Base-by-base conservation (phyloP, 306 rosid species). In the Trichosanthes cucumerina region DNA sequence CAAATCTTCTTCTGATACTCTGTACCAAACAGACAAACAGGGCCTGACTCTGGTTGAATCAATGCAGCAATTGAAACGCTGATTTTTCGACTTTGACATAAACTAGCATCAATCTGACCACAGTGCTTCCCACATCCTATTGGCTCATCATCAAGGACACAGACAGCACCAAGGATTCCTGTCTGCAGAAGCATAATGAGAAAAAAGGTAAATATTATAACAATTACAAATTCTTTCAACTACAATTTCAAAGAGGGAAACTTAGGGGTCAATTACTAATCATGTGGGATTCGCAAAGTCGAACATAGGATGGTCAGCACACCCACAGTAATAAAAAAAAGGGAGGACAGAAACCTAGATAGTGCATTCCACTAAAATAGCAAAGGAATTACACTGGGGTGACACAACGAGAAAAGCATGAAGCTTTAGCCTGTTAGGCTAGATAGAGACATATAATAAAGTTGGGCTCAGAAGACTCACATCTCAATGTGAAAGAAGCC, bases 11-110 rank as follows among this genome's bases (percentile, higher is more conserved):
- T 89, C 88, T 89, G 91, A 88, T 88, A 96, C 87, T 96, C 99
- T 0, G 98, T 92, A 75, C 99, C 99, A 80, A 92, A 84, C 8
- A 96, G 91, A 84, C 99, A 96, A 85, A 96, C 93, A 28, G 99
- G 99, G 65, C 99, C 98, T 44, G 99, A 96, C 81, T 92, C 98
- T 1, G 99, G 99, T 78, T 96, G 99, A 84, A 96, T 90, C 93
- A 96, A 86, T 85, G 88, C 90, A 19, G 99, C 90, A 79, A 92
- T 75, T 21, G 99, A 96, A 82, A 92, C 89, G 80, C 90, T 91
- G 73, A 96, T 81, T 79, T 96, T 96, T 79, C 83, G 92, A 83
- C 93, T 92, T 85, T 80, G 93, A 87, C 99, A 96, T 38, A 92
- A 78, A 87, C 89, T 88, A 80, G 89, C 84, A 77, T 96, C 96